Conservation (phyloP, 2,329 filamentous ascomycete genomes). For the Aotearoamyces nothofagi region DNA sequence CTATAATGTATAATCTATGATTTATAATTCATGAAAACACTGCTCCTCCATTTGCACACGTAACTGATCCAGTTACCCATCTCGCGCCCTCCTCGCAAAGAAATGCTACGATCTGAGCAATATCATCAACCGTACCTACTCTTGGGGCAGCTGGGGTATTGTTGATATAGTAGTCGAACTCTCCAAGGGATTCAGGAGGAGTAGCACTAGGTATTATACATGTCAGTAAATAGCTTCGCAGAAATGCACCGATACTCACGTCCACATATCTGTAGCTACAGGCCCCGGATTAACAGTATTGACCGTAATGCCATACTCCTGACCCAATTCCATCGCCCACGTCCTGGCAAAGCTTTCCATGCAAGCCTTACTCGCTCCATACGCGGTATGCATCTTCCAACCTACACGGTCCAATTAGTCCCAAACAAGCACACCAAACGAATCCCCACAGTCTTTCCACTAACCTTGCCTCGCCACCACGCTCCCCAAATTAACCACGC, state of each 20-base stretch:
- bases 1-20: too few relatives aligned
- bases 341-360: conserved; percentile 42
- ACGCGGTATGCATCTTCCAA: conserved; percentile 30
- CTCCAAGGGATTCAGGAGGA: conserved; percentile 46
- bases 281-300: conserved; percentile 8
- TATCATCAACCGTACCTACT: background rate
- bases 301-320: conserved; percentile 7
- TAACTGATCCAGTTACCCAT: conserved; percentile 6
- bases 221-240: conserved; percentile 42
- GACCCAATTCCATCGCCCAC: conserved; percentile 27
- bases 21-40: too few relatives aligned
- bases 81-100: conserved; percentile 6
- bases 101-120: conserved; percentile 3
- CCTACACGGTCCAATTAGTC: conserved; percentile 23
- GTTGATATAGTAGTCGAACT: conserved; percentile 45
- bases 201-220: conserved; percentile 45
- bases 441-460: too few relatives aligned
- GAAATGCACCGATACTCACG: conserved; percentile 37
- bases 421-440: too few relatives aligned
- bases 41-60: conserved; percentile 7
- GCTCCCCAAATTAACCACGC: conserved; percentile 44
- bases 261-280: conserved; percentile 14
- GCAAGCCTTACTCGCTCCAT: conserved; percentile 41
- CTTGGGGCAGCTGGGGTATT: conserved; percentile 24
- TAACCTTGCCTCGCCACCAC: too few relatives aligned